These are phyloP conservation scores for Pichia sp. DNA, from an alignment of 1,139 yeast genomes.

Conservation along the genomic window DNA sequence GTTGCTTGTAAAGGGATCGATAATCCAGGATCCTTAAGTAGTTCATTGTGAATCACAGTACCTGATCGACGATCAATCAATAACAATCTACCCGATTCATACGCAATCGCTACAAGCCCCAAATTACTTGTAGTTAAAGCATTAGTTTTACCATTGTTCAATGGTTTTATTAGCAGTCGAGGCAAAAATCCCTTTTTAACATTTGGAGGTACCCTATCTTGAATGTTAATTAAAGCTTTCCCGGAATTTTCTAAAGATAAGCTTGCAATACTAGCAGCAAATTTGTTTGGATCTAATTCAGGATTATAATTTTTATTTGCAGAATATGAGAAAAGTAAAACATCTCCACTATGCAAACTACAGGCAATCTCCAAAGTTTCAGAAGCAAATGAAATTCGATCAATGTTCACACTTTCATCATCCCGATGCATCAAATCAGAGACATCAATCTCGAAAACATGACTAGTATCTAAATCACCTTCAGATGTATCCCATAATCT, in stretches of 20 bases:
- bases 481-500: constrained; percentile 77
- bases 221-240: constrained; percentile 29
- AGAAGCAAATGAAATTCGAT: constrained; percentile 64
- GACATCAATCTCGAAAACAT: constrained; percentile 49
- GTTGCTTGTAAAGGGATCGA: constrained; percentile 40
- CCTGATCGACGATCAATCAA: constrained; percentile 86
- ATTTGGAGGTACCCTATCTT: constrained; percentile 36
- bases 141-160: constrained; percentile 44
- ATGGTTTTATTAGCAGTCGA: constrained; percentile 41
- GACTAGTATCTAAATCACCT: constrained; percentile 62
- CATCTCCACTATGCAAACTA: constrained; percentile 64
- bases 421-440: constrained; percentile 37
- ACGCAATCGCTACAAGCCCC: constrained; percentile 83
- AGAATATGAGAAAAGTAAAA: constrained; percentile 64
- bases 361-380: constrained; percentile 72
- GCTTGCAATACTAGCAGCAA: constrained; percentile 25
- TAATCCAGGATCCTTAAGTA: constrained; percentile 34
- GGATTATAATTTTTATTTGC: constrained; percentile 39
- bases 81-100: constrained; percentile 63
- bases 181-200: constrained; percentile 69
- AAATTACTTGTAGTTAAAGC: constrained; percentile 62
- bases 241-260: constrained; percentile 31
- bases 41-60: constrained; percentile 55
- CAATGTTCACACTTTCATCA: constrained; percentile 39
- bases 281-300: constrained; percentile 17